Evolutionary conservation across 1,284 basidiomycete genomes (phyloP).

Genomic region (Malassezia vespertilionis): DNA sequence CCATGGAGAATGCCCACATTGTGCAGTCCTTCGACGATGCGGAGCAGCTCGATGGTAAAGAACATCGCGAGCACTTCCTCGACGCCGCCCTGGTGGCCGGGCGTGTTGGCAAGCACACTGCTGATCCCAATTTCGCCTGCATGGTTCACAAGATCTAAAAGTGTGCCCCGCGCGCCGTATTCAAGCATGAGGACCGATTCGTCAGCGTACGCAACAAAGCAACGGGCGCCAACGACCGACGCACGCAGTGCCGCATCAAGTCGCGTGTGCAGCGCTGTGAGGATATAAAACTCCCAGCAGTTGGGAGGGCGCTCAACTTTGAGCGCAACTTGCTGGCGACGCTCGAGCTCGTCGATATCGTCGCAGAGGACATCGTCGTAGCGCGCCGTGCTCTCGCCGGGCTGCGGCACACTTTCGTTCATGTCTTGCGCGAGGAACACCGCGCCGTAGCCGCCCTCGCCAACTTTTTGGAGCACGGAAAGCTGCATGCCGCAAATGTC

Average conservation of each 20-base stretch:
- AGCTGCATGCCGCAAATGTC: slow-evolving; percentile 48
- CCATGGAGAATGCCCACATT: slow-evolving; percentile 77
- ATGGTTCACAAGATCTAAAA: slow-evolving; percentile 84
- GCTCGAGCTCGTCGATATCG: slow-evolving; percentile 55
- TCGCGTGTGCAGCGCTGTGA: slow-evolving; percentile 60
- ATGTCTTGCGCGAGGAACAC: slow-evolving; percentile 65
- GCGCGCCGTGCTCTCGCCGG: slow-evolving; percentile 16
- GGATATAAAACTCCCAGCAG: slow-evolving; percentile 83
- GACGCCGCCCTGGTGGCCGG: slow-evolving; percentile 53
- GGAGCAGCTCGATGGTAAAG: slow-evolving; percentile 81
- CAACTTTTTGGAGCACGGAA: slow-evolving; percentile 70
- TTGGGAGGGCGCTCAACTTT: slow-evolving; percentile 84
- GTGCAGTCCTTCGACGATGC: slow-evolving; percentile 73
- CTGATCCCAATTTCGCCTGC: slow-evolving; percentile 50
- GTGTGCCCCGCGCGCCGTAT: slow-evolving; percentile 76
- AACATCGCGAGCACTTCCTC: slow-evolving; percentile 92
- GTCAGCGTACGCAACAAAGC: slow-evolving; percentile 51
- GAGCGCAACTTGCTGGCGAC: slow-evolving; percentile 62
- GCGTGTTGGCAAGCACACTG: slow-evolving; percentile 56
- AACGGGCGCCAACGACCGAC: slow-evolving; percentile 34
- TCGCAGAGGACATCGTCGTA: slow-evolving; percentile 57
- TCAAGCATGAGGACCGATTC: slow-evolving; percentile 84
- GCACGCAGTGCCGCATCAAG: slow-evolving; percentile 14
- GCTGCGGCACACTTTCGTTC: slow-evolving; percentile 22
- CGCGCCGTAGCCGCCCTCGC: slow-evolving; percentile 90